Evolutionary conservation across 805 yeast genomes (phyloP).

Genomic region (Candida pini): DNA sequence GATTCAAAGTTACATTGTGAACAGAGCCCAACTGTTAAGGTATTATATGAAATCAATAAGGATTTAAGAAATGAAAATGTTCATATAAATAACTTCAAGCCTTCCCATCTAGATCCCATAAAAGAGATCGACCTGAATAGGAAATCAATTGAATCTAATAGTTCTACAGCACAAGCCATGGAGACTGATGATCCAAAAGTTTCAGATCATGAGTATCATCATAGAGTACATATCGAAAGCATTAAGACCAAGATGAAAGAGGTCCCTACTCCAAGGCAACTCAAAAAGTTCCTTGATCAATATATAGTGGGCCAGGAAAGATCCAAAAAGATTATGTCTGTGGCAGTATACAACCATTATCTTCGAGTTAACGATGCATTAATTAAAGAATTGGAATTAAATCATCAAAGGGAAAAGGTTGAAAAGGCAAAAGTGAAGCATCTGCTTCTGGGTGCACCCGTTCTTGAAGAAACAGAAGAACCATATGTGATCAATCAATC

Average conservation of each 20-base stretch:
- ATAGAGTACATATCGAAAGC: conserved; percentile 6
- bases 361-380: conserved; percentile 38
- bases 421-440: conserved; percentile 4
- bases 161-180: background rate
- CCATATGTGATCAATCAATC: conserved; percentile 1
- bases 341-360: conserved; percentile 56
- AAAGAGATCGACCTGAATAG: background rate
- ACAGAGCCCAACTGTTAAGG: conserved; percentile 11
- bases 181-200: background rate
- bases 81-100: conserved; percentile 3
- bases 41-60: conserved; percentile 12
- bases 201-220: conserved; percentile 1
- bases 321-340: conserved; percentile 53
- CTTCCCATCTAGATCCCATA: too few relatives aligned
- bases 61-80: conserved; percentile 13
- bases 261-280: conserved; percentile 42
- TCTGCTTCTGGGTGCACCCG: conserved; percentile 8
- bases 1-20: background rate
- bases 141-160: background rate
- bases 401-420: conserved; percentile 1
- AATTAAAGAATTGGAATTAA: conserved; percentile 5
- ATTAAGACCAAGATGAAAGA: conserved; percentile 11
- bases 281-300: conserved; percentile 42
- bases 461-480: conserved; percentile 1
- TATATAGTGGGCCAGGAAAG: conserved; percentile 53